Evolutionary conservation across 73 alveolate species (phyloP).

Genomic region (Paramecium bursaria): DNA sequence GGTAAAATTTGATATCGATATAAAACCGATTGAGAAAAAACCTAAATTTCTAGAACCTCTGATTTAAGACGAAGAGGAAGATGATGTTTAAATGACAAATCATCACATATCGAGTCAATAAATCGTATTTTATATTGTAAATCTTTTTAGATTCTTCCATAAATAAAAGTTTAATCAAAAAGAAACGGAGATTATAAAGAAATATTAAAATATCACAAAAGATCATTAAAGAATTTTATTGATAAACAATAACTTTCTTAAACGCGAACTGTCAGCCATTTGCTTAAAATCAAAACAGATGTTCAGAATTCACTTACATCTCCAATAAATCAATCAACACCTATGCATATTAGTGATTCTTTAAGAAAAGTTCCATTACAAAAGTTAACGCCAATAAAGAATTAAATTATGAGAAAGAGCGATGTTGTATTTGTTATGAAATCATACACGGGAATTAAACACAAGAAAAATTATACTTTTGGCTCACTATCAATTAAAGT

Average conservation of each 20-base stretch:
- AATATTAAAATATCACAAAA: constrained; percentile 29
- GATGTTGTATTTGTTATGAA: no score
- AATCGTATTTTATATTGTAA: no score
- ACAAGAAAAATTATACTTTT: constrained; percentile 44
- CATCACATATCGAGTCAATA: no score
- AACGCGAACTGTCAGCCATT: background rate
- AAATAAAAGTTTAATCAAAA: no score
- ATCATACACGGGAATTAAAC: constrained; percentile 16
- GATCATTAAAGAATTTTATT: constrained; percentile 5
- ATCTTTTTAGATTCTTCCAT: no score
- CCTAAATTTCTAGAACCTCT: no score
- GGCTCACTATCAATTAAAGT: constrained; percentile 42
- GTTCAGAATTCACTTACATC: background rate
- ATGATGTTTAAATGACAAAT: no score
- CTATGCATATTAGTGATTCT: background rate
- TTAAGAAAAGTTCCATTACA: background rate
- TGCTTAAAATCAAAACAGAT: constrained; percentile 25
- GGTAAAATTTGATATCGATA: no score
- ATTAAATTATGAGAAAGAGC: background rate
- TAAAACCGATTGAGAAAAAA: no score
- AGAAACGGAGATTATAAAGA: no score
- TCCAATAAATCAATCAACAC: background rate
- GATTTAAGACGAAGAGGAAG: no score
- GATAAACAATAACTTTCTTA: constrained; percentile 7
- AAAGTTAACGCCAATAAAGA: background rate